phyloP scores from a whole-genome alignment of 371 early-diverging fungal genomes.

The Actinomucor elegans region DNA sequence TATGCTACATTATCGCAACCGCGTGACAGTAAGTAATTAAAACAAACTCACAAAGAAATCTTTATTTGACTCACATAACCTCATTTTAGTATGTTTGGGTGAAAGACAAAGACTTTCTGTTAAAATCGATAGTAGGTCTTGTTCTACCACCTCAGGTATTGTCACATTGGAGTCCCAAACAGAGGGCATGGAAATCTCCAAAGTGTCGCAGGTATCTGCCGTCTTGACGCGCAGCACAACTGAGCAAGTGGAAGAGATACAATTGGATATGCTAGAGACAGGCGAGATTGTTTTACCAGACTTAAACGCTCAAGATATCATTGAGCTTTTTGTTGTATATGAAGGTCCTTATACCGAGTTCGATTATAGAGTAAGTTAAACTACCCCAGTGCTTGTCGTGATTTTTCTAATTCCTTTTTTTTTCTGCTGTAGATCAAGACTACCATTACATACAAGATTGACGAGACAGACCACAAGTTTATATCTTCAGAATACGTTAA shows the following conservation, averaged over 20 bases:
- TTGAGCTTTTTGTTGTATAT: constrained; percentile 57
- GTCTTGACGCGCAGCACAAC: neutral
- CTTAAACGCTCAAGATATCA: constrained; percentile 43
- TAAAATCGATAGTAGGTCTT: constrained; percentile 25
- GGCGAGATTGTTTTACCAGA: constrained; percentile 57
- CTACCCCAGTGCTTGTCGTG: too few relatives aligned
- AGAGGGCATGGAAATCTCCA: constrained; percentile 39
- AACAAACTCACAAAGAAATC: neutral
- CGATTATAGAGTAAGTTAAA: constrained; percentile 58
- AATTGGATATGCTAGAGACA: constrained; percentile 48
- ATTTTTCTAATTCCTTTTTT: too few relatives aligned
- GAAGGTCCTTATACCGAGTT: constrained; percentile 48
- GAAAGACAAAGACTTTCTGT: constrained; percentile 45
- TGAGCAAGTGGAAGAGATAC: constrained; percentile 1
- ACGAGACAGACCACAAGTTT: constrained; percentile 45
- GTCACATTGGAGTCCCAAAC: constrained; percentile 39
- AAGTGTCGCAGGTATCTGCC: neutral
- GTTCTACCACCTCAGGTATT: constrained; percentile 19
- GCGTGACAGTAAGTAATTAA: constrained; percentile 29
- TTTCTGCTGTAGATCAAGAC: constrained; percentile 49
- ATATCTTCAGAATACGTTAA: constrained; percentile 55
- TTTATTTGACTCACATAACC: neutral
- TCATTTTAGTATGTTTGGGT: constrained; percentile 42
- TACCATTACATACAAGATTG: constrained; percentile 45
- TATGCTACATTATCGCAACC: constrained; percentile 38